Evolutionary conservation across 257 asterid species (phyloP).

Genomic region (Lavandula angustifolia): DNA sequence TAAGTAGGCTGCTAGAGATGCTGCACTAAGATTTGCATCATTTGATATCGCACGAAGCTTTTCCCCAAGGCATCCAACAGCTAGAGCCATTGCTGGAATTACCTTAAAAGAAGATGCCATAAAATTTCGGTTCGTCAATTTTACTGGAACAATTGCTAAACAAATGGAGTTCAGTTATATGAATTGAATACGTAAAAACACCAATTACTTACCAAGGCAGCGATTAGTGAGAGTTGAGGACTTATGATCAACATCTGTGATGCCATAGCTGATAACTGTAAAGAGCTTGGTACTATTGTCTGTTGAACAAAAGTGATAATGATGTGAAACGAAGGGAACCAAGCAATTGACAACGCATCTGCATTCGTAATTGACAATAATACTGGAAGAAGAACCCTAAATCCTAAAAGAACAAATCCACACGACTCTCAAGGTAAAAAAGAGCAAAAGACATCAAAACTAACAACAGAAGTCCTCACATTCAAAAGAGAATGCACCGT

Average conservation of each 20-base stretch:
- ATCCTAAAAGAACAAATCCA: not conserved
- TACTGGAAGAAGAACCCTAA: not conserved
- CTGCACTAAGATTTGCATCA: constrained; percentile 63
- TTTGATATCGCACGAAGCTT: constrained; percentile 71
- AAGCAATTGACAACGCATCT: not conserved
- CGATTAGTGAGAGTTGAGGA: constrained; percentile 65
- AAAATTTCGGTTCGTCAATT: constrained; percentile 15
- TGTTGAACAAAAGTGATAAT: constrained; percentile 34
- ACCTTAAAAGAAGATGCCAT: constrained; percentile 44
- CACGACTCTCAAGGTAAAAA: not conserved
- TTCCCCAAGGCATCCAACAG: constrained; percentile 78
- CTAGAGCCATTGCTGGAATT: constrained; percentile 68
- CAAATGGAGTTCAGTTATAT: constrained; percentile 12
- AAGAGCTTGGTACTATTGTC: constrained; percentile 72
- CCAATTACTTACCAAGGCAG: constrained; percentile 65
- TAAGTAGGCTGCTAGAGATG: constrained; percentile 80
- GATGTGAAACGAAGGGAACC: not conserved
- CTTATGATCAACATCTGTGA: constrained; percentile 78
- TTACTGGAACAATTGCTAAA: not conserved
- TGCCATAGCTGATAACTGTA: constrained; percentile 85
- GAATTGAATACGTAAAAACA: not conserved
- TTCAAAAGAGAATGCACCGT: constrained; percentile 67
- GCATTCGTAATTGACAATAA: not conserved
- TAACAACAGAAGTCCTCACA: constrained; percentile 42
- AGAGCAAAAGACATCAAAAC: not conserved